Percentiles rank a stretch among this genome's conserved stretches.
Evolutionary conservation across 2,329 filamentous ascomycete species (phyloP).

Genomic region (Curvularia sp.): DNA sequence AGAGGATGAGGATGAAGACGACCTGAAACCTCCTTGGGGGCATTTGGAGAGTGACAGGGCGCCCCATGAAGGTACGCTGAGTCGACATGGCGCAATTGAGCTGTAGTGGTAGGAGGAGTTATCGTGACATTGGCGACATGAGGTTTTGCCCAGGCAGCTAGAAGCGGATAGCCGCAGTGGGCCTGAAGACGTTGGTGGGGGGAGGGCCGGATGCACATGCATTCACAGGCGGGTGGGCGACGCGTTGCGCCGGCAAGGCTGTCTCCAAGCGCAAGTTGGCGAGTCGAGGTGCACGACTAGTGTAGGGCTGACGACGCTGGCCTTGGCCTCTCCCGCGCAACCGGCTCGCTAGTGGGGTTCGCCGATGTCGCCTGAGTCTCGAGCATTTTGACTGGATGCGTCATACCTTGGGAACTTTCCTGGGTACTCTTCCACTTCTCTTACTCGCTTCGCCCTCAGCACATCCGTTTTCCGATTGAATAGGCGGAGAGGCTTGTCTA

Average conservation of each 20-base stretch:
- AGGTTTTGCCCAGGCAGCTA: constrained; percentile 5
- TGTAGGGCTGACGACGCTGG: constrained; percentile 31
- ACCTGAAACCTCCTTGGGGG: constrained; percentile 59
- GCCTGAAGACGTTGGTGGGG: constrained; percentile 4
- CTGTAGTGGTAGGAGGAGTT: constrained; percentile 1
- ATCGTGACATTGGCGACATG: constrained; percentile 22
- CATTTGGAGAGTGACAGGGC: constrained; percentile 44
- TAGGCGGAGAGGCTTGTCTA: not conserved
- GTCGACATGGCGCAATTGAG: constrained; percentile 39
- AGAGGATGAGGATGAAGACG: constrained; percentile 48
- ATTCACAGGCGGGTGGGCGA: constrained; percentile 12
- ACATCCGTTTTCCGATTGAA: not conserved
- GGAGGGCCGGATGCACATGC: not conserved
- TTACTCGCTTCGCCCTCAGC: too few relatives aligned
- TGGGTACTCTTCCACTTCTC: not conserved
- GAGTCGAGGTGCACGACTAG: constrained; percentile 18
- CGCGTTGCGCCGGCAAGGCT: constrained; percentile 23
- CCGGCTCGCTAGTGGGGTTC: constrained; percentile 27
- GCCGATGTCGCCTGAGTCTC: constrained; percentile 45
- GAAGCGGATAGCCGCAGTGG: constrained; percentile 24
- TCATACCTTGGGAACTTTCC: constrained; percentile 23
- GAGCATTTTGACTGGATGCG: constrained; percentile 29
- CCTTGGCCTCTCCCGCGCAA: constrained; percentile 15
- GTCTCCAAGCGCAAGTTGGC: too few relatives aligned
- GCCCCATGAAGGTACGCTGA: constrained; percentile 45